Evolutionary conservation across 2,329 filamentous ascomycete species (phyloP).

Genomic region (Emergomyces pasteurianus): DNA sequence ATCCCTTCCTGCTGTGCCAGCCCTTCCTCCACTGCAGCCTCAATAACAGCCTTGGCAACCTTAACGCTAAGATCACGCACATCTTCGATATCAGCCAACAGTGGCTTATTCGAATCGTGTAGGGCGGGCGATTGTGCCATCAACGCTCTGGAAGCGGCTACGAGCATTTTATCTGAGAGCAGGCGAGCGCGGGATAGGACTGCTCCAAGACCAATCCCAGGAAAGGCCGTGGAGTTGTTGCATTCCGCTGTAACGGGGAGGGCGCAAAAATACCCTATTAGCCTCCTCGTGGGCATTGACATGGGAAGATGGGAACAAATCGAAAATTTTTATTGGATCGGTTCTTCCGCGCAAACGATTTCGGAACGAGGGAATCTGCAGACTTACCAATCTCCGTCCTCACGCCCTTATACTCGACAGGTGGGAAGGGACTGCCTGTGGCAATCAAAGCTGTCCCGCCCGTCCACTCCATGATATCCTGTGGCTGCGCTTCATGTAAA

Average conservation of each 20-base stretch:
- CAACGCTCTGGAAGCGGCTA: constrained; percentile 64
- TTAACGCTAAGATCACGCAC: constrained; percentile 66
- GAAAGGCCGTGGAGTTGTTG: constrained; percentile 79
- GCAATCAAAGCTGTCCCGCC: constrained; percentile 65
- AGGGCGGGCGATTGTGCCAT: constrained; percentile 61
- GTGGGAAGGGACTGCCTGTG: constrained; percentile 70
- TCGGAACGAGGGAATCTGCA: background rate
- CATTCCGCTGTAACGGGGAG: constrained; percentile 54
- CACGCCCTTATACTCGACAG: constrained; percentile 50
- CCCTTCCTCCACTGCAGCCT: constrained; percentile 56
- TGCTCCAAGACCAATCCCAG: constrained; percentile 70
- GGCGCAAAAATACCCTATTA: background rate
- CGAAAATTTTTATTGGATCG: background rate
- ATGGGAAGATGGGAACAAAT: background rate
- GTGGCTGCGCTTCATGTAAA: constrained; percentile 68
- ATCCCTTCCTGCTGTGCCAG: constrained; percentile 55
- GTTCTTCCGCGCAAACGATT: background rate
- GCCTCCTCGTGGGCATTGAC: too few species aligned
- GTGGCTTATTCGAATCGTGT: constrained; percentile 48
- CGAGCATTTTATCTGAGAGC: constrained; percentile 67
- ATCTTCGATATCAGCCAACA: constrained; percentile 64
- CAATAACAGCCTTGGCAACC: constrained; percentile 65
- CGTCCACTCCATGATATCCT: constrained; percentile 68
- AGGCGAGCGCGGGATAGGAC: constrained; percentile 57
- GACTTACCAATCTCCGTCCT: constrained; percentile 43